Evolutionary conservation across 805 yeast genomes (phyloP).

Genomic region (Kodamaea hsintzibuensis): DNA sequence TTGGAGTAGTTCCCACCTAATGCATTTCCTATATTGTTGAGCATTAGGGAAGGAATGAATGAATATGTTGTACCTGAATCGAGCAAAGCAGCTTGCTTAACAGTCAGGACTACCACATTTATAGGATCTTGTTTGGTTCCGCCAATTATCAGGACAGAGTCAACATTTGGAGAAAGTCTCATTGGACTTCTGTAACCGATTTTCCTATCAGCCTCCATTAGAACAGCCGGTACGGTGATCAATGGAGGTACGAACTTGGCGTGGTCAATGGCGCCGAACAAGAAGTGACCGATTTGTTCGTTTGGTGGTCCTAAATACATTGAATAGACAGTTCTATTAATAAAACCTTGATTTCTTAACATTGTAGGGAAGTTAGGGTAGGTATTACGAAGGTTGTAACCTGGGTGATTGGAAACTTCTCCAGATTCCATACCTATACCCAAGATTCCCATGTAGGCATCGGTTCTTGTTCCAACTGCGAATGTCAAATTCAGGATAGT

Average conservation of each 20-base stretch:
- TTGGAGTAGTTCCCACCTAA: neutral
- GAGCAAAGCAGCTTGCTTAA: neutral
- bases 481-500: constrained; percentile 6
- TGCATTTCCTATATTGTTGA: constrained; percentile 1
- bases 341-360: constrained; percentile 12
- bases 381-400: neutral
- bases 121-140: constrained; percentile 3
- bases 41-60: constrained; percentile 2
- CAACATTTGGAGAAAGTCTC: neutral
- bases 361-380: constrained; percentile 13
- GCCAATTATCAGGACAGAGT: neutral
- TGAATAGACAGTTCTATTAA: constrained; percentile 12
- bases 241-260: constrained; percentile 16
- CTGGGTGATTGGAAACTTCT: constrained; percentile 1
- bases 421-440: constrained; percentile 8
- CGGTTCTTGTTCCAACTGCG: constrained; percentile 3
- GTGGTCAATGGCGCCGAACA: constrained; percentile 23
- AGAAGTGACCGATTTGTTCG: constrained; percentile 14
- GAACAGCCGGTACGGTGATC: constrained; percentile 16
- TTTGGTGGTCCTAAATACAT: constrained; percentile 13
- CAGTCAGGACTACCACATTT: neutral
- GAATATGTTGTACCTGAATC: constrained; percentile 12
- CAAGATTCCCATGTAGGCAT: constrained; percentile 1
- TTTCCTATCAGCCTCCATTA: constrained; percentile 19
- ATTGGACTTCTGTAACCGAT: neutral